These are phyloP conservation scores for Oryza coarctata DNA, from an alignment of 176 grass and related monocot species.

Conservation along the genomic window DNA sequence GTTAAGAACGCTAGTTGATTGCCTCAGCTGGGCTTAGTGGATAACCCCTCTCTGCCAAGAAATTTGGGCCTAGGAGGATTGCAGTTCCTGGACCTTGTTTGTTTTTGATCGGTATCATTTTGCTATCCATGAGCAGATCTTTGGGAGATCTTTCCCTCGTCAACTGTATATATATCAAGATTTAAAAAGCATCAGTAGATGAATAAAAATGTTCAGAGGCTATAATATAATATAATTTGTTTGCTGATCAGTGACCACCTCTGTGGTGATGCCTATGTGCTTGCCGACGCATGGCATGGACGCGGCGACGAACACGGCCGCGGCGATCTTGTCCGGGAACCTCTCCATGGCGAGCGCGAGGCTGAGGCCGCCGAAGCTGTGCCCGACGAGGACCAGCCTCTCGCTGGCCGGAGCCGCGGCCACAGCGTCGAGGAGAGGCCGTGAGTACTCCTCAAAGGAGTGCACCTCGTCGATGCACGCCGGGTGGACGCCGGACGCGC, in stretches of 20 bases:
- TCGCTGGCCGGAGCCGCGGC: conserved; percentile 2
- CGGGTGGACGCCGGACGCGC: conserved; percentile 35
- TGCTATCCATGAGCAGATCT: not conserved
- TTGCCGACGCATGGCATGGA: conserved; percentile 25
- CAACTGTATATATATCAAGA: not conserved
- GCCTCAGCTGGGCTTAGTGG: not conserved
- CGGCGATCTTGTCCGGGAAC: conserved; percentile 43
- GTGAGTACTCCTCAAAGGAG: conserved; percentile 58
- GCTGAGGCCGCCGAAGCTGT: conserved; percentile 52
- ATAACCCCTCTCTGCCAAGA: not conserved
- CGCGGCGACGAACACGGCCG: conserved; percentile 45
- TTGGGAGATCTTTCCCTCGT: not conserved
- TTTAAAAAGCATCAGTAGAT: not conserved
- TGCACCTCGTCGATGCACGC: conserved; percentile 39
- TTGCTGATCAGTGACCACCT: not conserved
- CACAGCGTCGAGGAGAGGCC: conserved; percentile 44
- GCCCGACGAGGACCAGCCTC: conserved; percentile 39
- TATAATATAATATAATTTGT: too few species aligned
- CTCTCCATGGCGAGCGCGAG: conserved; percentile 50
- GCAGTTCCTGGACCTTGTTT: not conserved
- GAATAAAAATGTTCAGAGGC: not conserved
- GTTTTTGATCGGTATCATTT: not conserved
- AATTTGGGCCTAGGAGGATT: not conserved
- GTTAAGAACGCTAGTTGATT: not conserved
- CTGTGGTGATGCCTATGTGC: not conserved